Conservation (phyloP, 2,329 filamentous ascomycete species). For the Cercospora zeina region DNA sequence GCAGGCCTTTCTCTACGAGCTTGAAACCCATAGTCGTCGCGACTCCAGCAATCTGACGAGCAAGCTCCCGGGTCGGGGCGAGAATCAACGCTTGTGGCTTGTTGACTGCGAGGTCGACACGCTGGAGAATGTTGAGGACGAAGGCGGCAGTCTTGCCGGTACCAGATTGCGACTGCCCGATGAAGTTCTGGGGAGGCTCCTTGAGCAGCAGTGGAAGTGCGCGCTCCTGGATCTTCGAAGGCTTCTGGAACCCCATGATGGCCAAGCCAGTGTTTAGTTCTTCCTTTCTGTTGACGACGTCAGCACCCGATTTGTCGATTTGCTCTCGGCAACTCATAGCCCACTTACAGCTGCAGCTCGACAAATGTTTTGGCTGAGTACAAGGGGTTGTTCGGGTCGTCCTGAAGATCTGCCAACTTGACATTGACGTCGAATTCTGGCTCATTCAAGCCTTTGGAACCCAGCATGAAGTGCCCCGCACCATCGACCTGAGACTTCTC, state of each 20-base stretch:
- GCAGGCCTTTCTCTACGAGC: conserved; percentile 63
- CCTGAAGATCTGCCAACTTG: conserved; percentile 84
- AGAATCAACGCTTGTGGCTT: conserved; percentile 84
- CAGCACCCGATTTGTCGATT: neutral
- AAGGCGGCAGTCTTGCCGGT: conserved; percentile 98
- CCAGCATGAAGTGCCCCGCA: conserved; percentile 44
- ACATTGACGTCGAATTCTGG: conserved; percentile 87
- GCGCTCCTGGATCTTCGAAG: conserved; percentile 96
- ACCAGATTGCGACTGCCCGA: conserved; percentile 98
- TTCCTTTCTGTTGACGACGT: conserved; percentile 47
- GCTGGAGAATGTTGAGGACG: conserved; percentile 84
- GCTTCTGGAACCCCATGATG: conserved; percentile 85
- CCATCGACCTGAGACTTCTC: conserved; percentile 47
- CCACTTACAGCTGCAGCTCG: conserved; percentile 76
- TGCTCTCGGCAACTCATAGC: neutral
- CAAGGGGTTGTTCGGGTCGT: conserved; percentile 81
- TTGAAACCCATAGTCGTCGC: conserved; percentile 81
- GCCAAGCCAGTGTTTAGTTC: conserved; percentile 75
- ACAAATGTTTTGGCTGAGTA: conserved; percentile 83
- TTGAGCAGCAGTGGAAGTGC: conserved; percentile 85
- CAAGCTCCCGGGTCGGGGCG: conserved; percentile 90
- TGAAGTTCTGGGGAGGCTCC: conserved; percentile 88
- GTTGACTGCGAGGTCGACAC: conserved; percentile 71
- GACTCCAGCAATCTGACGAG: conserved; percentile 88
- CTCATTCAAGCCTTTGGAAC: conserved; percentile 58